Conservation (phyloP, 805 yeast species). For the Monosporozyma unispora region DNA sequence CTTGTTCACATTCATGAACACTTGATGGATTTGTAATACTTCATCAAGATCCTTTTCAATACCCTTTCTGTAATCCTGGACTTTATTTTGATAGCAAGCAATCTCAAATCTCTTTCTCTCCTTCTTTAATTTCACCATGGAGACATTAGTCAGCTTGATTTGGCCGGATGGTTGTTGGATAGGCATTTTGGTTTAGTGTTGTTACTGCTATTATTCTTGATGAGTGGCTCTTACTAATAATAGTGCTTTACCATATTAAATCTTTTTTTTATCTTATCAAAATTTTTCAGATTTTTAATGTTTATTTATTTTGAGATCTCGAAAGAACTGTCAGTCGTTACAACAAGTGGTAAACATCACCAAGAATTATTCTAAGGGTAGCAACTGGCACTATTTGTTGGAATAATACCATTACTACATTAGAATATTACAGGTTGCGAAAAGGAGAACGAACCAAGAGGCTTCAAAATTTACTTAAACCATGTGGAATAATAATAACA, state of each 20-base stretch:
- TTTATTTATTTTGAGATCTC: background rate
- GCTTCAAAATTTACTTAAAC: background rate
- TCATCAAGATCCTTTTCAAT: constrained; percentile 87
- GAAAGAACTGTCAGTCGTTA: background rate
- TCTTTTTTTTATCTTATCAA: background rate
- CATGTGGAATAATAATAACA: background rate
- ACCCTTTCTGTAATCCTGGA: constrained; percentile 75
- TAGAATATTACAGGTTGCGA: background rate
- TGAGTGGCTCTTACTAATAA: too few species aligned
- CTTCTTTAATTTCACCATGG: constrained; percentile 82
- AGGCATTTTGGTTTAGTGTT: constrained; percentile 29
- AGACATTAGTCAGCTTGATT: constrained; percentile 87
- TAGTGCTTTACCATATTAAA: too few species aligned
- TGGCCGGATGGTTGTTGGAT: constrained; percentile 86
- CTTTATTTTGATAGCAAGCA: constrained; percentile 95
- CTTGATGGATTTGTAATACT: constrained; percentile 92
- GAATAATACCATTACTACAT: background rate
- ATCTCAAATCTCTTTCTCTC: constrained; percentile 89
- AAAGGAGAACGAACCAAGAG: too few species aligned
- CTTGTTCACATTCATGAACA: constrained; percentile 84
- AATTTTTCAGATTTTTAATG: background rate
- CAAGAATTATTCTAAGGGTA: background rate
- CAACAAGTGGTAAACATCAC: background rate
- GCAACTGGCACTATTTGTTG: background rate
- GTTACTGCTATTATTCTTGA: background rate